Conservation (phyloP, 2,329 filamentous ascomycete species). For the Biscogniauxia sp. region DNA sequence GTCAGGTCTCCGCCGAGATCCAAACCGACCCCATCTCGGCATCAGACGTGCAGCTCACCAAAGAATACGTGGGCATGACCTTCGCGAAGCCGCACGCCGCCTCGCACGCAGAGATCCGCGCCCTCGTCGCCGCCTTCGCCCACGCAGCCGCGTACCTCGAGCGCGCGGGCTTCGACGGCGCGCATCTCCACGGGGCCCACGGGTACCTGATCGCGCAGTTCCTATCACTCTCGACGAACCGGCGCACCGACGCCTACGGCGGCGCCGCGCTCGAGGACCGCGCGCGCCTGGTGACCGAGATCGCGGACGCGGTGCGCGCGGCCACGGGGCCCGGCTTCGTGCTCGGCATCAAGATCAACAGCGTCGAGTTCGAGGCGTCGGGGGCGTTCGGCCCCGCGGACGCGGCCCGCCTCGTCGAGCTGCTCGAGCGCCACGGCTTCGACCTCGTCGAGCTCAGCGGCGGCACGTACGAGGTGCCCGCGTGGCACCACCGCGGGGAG, state of each 20-base stretch:
- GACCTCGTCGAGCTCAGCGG: constrained; percentile 69
- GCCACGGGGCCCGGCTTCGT: constrained; percentile 41
- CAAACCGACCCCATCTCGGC: constrained; percentile 50
- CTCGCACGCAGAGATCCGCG: constrained; percentile 5
- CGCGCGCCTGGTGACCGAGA: constrained; percentile 49
- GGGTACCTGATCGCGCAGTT: constrained; percentile 60
- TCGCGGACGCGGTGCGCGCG: constrained; percentile 42
- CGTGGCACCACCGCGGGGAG: constrained; percentile 34
- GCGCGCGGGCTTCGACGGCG: constrained; percentile 33
- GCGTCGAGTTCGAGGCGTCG: background rate
- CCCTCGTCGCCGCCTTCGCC: constrained; percentile 11
- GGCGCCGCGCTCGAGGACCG: constrained; percentile 45
- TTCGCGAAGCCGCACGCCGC: constrained; percentile 30
- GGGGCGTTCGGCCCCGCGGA: constrained; percentile 13
- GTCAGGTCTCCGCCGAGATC: constrained; percentile 44
- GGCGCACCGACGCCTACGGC: constrained; percentile 54
- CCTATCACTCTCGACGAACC: constrained; percentile 48
- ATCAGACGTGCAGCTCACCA: constrained; percentile 45
- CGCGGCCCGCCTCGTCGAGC: constrained; percentile 49
- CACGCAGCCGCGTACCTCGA: constrained; percentile 16
- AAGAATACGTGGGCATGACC: constrained; percentile 28
- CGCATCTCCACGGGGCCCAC: constrained; percentile 50
- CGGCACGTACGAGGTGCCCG: constrained; percentile 56
- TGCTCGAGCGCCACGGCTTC: constrained; percentile 51
- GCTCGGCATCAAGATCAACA: constrained; percentile 32